Evolutionary conservation across 768 basidiomycete species (phyloP).

Genomic region (Termitomyces sp.): DNA sequence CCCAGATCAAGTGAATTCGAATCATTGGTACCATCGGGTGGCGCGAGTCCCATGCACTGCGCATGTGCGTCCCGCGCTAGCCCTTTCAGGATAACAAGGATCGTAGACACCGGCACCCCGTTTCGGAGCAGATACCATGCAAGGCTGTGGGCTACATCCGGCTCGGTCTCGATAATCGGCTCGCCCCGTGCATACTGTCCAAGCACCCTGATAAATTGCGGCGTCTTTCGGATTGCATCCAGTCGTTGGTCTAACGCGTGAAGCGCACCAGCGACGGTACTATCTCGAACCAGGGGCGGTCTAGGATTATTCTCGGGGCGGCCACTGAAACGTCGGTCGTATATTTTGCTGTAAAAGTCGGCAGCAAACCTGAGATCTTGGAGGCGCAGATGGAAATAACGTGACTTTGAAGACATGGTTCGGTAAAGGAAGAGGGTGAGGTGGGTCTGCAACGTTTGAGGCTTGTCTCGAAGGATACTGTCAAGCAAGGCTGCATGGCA

Average conservation of each 20-base stretch:
- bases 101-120: conserved; percentile 64
- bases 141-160: conserved; percentile 37
- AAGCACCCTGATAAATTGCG: conserved; percentile 41
- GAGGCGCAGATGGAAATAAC: conserved; percentile 62
- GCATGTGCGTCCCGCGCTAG: conserved; percentile 61
- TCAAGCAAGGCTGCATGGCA: conserved; percentile 79
- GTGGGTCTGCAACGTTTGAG: conserved; percentile 71
- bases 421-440: conserved; percentile 70
- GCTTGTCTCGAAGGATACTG: conserved; percentile 89
- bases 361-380: conserved; percentile 73
- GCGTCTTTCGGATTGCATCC: conserved; percentile 37
- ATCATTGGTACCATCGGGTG: conserved; percentile 50
- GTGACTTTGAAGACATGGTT: conserved; percentile 51
- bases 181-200: conserved; percentile 57
- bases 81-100: conserved; percentile 58
- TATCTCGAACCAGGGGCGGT: conserved; percentile 68
- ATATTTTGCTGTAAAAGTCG: conserved; percentile 76
- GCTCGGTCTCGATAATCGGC: conserved; percentile 24
- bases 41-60: conserved; percentile 46
- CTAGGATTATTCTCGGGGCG: conserved; percentile 61
- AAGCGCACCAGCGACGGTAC: conserved; percentile 62
- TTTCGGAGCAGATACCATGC: conserved; percentile 73
- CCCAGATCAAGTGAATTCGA: conserved; percentile 35
- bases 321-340: conserved; percentile 73
- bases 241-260: conserved; percentile 60